Conservation (phyloP, 2,329 filamentous ascomycete species). For the Diplodia scrobiculata region DNA sequence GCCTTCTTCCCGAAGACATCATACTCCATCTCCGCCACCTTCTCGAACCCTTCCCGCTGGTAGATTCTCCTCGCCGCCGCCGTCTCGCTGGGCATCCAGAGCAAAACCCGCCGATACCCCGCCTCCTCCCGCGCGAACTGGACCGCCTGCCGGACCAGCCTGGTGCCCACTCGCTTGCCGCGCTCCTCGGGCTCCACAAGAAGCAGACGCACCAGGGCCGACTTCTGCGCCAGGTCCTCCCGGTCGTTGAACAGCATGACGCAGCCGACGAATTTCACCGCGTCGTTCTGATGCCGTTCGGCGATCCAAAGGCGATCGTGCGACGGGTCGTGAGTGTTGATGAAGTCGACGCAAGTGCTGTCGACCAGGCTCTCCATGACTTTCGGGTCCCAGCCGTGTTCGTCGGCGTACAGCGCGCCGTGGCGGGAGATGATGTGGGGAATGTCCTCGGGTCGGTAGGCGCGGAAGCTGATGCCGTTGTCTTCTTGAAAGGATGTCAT, state of each 20-base stretch:
- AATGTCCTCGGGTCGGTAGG: neutral
- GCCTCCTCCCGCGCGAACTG: neutral
- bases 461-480: neutral
- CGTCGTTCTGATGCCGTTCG: neutral
- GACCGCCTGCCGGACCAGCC: neutral
- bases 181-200: neutral
- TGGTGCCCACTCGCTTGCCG: neutral
- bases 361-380: neutral
- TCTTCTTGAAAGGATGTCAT: neutral
- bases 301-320: conserved; percentile 1
- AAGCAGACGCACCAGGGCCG: conserved; percentile 6
- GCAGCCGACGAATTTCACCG: neutral
- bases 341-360: conserved; percentile 7
- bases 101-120: neutral
- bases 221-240: neutral
- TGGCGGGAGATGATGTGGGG: conserved; percentile 5
- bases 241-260: conserved; percentile 10
- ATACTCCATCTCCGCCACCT: neutral
- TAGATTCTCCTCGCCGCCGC: conserved; percentile 3
- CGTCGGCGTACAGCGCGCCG: neutral
- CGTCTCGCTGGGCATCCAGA: neutral
- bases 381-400: neutral
- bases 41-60: neutral
- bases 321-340: neutral
- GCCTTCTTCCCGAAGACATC: neutral